phyloP scores from a whole-genome alignment of 176 grass and related monocot genomes.

The Cenchrus americanus region DNA sequence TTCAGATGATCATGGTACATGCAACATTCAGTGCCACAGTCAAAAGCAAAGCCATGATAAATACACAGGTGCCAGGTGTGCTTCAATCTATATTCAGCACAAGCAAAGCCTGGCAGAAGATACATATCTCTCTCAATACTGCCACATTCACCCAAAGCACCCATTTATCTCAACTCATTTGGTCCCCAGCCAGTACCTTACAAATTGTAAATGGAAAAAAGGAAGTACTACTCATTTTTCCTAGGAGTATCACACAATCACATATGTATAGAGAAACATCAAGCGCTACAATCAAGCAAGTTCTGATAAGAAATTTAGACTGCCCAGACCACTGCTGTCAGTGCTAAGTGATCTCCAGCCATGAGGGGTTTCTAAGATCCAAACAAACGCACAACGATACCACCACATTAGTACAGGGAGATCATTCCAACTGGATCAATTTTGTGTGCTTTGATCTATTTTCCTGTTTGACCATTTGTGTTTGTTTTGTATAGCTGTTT shows the following conservation, averaged over 20 bases:
- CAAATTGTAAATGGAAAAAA: background rate
- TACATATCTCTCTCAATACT: background rate
- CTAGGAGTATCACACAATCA: background rate
- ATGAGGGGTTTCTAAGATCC: background rate
- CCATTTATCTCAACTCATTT: background rate
- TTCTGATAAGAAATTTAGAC: background rate
- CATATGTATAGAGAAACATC: background rate
- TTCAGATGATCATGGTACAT: background rate
- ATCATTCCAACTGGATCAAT: no score
- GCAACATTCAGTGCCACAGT: conserved; percentile 1
- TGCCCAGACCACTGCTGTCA: background rate
- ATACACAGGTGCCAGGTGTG: background rate
- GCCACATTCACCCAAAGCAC: background rate
- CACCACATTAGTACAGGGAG: no score
- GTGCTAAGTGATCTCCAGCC: background rate
- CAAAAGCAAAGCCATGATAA: background rate
- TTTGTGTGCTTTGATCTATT: no score
- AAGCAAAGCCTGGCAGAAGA: background rate
- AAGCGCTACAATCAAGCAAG: background rate
- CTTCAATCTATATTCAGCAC: background rate
- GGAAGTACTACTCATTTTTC: no score
- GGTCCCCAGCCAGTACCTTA: background rate
- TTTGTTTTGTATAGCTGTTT: no score
- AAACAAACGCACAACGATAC: background rate
- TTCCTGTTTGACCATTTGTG: no score